Evolutionary conservation across 176 grass and related monocot genomes (phyloP).

Genomic region (Aechmea fasciata): DNA sequence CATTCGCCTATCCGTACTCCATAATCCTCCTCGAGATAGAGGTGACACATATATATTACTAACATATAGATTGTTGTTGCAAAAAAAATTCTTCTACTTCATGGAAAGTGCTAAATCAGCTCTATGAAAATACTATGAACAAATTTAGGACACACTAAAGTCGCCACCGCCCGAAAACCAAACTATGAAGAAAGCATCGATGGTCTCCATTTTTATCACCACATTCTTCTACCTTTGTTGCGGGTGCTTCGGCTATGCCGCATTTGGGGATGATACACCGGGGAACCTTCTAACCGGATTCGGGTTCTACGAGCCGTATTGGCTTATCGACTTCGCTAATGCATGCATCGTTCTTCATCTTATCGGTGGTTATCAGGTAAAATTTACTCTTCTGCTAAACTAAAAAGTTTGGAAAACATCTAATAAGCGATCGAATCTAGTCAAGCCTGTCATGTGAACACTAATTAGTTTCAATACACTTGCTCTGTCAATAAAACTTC

Average conservation of each 20-base stretch:
- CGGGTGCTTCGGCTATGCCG: slow-evolving; percentile 80
- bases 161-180: slow-evolving; percentile 63
- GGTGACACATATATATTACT: slow-evolving; percentile 11
- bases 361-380: slow-evolving; percentile 60
- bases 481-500: too few species aligned
- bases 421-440: too few species aligned
- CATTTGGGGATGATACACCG: slow-evolving; percentile 55
- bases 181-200: slow-evolving; percentile 71
- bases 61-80: background rate
- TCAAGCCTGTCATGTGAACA: too few species aligned
- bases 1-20: slow-evolving; percentile 80
- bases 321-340: slow-evolving; percentile 79
- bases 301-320: slow-evolving; percentile 62
- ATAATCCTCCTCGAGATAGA: slow-evolving; percentile 72
- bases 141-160: slow-evolving; percentile 50
- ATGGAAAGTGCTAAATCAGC: background rate
- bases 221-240: slow-evolving; percentile 89
- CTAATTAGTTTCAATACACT: too few species aligned
- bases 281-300: slow-evolving; percentile 79
- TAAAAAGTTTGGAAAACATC: too few species aligned
- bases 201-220: slow-evolving; percentile 50
- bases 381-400: background rate
- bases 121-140: background rate
- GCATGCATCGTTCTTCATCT: slow-evolving; percentile 67
- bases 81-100: slow-evolving; percentile 41